A percentile compares a stretch with the other conserved stretches of the same genome.
Evolutionary conservation across 1,284 basidiomycete species (phyloP).

Genomic region (Melampsora abietis-canadensis): DNA sequence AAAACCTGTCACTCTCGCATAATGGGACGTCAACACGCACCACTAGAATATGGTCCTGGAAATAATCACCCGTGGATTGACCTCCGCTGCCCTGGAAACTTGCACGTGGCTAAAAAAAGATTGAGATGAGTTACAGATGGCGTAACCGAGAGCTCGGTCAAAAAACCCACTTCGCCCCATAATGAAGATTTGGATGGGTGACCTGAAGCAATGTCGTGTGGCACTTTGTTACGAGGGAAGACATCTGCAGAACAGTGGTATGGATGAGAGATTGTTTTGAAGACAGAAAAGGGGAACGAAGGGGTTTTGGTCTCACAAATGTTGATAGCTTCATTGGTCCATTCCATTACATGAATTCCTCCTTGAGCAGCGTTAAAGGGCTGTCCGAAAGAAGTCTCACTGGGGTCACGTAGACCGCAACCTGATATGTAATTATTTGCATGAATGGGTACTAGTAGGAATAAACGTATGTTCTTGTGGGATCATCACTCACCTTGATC

Average conservation of each 20-base stretch:
- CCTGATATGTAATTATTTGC: background rate
- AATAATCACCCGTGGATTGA: slow-evolving; percentile 1
- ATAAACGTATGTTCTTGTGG: background rate
- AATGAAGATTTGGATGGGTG: background rate
- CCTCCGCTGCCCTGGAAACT: background rate
- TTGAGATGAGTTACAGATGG: no score
- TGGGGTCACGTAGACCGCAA: slow-evolving; percentile 37
- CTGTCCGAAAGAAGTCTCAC: slow-evolving; percentile 45
- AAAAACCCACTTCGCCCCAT: background rate
- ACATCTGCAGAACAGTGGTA: background rate
- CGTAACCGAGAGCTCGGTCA: no score
- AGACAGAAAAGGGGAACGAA: no score
- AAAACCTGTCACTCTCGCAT: background rate
- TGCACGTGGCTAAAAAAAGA: background rate
- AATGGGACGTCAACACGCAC: background rate
- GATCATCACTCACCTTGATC: slow-evolving; percentile 2
- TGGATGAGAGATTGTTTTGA: background rate
- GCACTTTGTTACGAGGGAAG: background rate
- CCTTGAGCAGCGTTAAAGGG: slow-evolving; percentile 46
- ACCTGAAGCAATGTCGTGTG: slow-evolving; percentile 2
- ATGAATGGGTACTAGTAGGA: background rate
- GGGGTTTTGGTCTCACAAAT: background rate
- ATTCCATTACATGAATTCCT: slow-evolving; percentile 47
- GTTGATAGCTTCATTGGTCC: slow-evolving; percentile 45
- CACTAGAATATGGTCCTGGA: background rate